Percentiles rank a stretch among this genome's conserved stretches.
Evolutionary conservation across 2,329 filamentous ascomycete species (phyloP).

Genomic region (Exophiala calicioides): DNA sequence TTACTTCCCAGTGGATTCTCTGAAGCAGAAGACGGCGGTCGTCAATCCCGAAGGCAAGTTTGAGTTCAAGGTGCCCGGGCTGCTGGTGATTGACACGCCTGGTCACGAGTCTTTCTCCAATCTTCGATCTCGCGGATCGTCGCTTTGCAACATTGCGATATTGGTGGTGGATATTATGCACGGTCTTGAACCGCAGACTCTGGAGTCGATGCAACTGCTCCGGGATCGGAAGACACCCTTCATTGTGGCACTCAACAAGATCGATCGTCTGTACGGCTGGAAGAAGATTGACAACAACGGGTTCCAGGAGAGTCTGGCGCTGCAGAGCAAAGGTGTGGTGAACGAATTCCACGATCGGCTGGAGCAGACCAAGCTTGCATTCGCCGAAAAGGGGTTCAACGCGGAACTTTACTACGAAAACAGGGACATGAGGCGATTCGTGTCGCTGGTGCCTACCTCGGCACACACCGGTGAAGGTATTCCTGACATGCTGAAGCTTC

Average conservation of each 20-base stretch:
- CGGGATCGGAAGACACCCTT: conserved; percentile 95
- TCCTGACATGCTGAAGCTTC: conserved; percentile 96
- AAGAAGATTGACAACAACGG: conserved; percentile 99
- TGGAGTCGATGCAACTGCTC: conserved; percentile 94
- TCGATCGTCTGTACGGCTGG: conserved; percentile 98
- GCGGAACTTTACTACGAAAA: conserved; percentile 96
- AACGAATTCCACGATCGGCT: conserved; percentile 91
- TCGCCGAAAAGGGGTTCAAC: conserved; percentile 97
- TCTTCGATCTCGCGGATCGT: conserved; percentile 92
- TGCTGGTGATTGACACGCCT: conserved; percentile 95
- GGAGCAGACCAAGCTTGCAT: conserved; percentile 87
- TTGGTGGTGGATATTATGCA: conserved; percentile 99
- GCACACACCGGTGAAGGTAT: conserved; percentile 99
- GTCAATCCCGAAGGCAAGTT: conserved; percentile 89
- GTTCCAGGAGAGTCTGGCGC: conserved; percentile 84
- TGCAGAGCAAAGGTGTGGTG: conserved; percentile 91
- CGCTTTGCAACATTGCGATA: conserved; percentile 98
- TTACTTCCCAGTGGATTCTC: conserved; percentile 94
- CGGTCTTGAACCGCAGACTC: conserved; percentile 92
- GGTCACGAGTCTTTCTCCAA: conserved; percentile 99
- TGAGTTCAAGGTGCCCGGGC: conserved; percentile 95
- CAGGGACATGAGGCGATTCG: conserved; percentile 90
- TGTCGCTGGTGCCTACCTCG: conserved; percentile 95
- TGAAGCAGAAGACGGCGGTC: conserved; percentile 87
- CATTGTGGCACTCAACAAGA: conserved; percentile 99